Evolutionary conservation across 202 grass and related monocot genomes (phyloP), one percentile per base, ranked within the genome.

Genomic region (Setaria viridis): DNA sequence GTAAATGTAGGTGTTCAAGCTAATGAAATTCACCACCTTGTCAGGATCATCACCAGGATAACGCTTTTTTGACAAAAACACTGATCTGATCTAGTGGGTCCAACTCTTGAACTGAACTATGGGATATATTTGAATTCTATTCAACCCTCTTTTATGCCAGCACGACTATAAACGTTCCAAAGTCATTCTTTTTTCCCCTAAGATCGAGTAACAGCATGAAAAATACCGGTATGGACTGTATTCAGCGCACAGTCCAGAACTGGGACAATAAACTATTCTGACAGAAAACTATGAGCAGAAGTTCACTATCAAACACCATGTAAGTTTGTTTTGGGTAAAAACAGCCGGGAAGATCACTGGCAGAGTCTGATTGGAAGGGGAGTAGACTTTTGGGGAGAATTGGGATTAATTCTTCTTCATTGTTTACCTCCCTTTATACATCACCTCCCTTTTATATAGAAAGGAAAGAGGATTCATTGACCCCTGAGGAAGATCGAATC

Each of bases 221-320:
- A 74, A 68, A 46, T 74, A 53, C 42, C 65, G 43, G 43, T 46
- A 77, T 53, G 15, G 53, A 16, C 51, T 68, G 34, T 62, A 70
- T 62, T 53, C 2, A 54, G 15, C 34, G n/a, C n/a, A 30, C 16
- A 69, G 33, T 19, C 2, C 49, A 75, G 84, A 83, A 75, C 54
- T 70, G 25, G 16, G 25, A 35, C 0, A 81, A 37, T 5, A 78
- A 55, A 54, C 50, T 39, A 54, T 78, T 69, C n/a, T 29, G 43
- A 77, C 10, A 64, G 56, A 46, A 85, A 85, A 73, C 29, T 19
- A 49, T 64, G 59, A 54, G 45, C 30, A 59, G 4, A 69, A 75
- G 19, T 76, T 50, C 41, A 50, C 2, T 48, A 78, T 11, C 11
- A 30, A 74, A 69, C 53, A 86, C 49, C 62, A 19, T 55, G 6